Base-by-base conservation (phyloP, 305 asterid genomes). In the Stenogyne calaminthoides region DNA sequence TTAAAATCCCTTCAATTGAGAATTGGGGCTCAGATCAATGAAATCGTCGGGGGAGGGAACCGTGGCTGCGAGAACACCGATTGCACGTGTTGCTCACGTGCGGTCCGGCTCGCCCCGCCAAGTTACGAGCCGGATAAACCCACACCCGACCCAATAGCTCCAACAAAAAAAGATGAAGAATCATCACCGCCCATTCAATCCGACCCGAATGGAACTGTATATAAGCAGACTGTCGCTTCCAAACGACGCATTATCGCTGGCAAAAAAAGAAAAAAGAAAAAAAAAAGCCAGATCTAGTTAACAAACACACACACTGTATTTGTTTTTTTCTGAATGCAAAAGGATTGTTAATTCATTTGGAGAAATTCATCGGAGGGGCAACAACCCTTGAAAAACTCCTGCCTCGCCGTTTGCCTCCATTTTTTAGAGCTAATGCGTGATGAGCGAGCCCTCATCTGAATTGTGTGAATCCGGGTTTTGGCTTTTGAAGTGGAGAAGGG, bases 321-420 rank as follows among this genome's bases (percentile, higher is more conserved):
- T 55, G 22, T 1, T 4, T 18, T 19, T 19, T 7, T 27, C 39
- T 19, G 3, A 14, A 52, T 4, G 10, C 1, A 11, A 10, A 54
- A 70, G 78, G 78, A 72, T 44, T 77, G 81, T 71, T 77, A 52
- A 25, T 2, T 78, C 51, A 37, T 37, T 12, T 14, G 11, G 64
- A 59, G 42, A 51, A 54, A 58, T 46, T 46, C 39, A 47, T 9
- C 74, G 59, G 59, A 52, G 59, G 29, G 27, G 64, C 9, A 57
- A 57, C 64, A 18, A 25, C 37, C 64, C 64, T 57, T 27, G n/a
- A 10, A 57, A 37, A 57, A 57, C 5, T 57, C 64, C 64, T 16
- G 39, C 5, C 64, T 57, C 39, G 0, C 37, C 16, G 18, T 25
- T 22, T 4, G 39, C 64, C 64, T 57, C 64, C 11, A 10, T 22